Conservation (phyloP, 2,329 filamentous ascomycete species). For the Fusarium zealandicum region DNA sequence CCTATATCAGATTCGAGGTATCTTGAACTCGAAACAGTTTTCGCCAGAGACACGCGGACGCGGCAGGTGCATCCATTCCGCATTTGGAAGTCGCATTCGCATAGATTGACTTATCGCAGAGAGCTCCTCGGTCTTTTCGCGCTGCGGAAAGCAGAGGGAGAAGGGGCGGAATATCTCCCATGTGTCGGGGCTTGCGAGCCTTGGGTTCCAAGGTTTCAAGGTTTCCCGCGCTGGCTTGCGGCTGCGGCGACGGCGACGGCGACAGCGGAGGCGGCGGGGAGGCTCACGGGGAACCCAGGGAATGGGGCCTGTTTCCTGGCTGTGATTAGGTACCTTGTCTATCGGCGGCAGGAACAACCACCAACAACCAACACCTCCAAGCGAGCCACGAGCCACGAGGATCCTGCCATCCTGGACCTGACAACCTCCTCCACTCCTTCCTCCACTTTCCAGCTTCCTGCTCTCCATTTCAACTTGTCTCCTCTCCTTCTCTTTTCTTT, state of each 20-base stretch:
- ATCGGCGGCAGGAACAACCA: neutral
- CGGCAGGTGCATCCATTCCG: neutral
- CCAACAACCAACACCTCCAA: no score
- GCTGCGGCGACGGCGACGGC: slow-evolving; percentile 21
- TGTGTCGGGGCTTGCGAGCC: slow-evolving; percentile 6
- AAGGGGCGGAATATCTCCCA: neutral
- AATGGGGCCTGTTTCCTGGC: no score
- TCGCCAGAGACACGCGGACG: no score
- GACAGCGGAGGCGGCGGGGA: slow-evolving; percentile 13
- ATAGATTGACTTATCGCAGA: neutral
- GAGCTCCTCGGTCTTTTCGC: neutral
- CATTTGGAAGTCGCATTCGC: neutral
- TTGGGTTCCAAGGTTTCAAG: neutral
- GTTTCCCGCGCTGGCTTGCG: slow-evolving; percentile 4
- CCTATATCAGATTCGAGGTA: neutral
- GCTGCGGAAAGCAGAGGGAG: neutral
- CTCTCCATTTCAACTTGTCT: slow-evolving; percentile 14
- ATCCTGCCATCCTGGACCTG: slow-evolving; percentile 16
- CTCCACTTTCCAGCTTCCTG: slow-evolving; percentile 20
- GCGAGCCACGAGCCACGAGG: neutral
- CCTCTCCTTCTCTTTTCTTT: slow-evolving; percentile 9
- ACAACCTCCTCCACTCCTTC: slow-evolving; percentile 19
- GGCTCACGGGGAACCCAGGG: neutral
- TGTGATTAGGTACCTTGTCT: no score
- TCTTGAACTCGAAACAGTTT: neutral